phyloP scores from a whole-genome alignment of 352 stramenopile species.

The Globisporangium viniferum region DNA sequence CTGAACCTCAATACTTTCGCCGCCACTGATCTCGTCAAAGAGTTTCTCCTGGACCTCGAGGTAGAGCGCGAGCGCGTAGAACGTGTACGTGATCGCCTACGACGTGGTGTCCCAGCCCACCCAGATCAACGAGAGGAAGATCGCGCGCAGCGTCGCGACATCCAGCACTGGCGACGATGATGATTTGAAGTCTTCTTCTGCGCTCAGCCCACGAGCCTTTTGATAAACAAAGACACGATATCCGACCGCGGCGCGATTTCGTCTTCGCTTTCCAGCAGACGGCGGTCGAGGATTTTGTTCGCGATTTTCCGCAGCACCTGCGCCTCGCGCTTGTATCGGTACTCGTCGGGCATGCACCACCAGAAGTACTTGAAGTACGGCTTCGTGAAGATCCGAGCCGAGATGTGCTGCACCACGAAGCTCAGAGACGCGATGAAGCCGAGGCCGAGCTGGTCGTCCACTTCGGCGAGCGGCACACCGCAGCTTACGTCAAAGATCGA shows the following conservation, averaged over 20 bases:
- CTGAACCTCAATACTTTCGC: too few relatives aligned
- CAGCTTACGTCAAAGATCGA: neutral
- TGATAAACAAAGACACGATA: constrained; percentile 54
- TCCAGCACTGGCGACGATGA: neutral
- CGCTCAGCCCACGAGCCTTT: constrained; percentile 33
- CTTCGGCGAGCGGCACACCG: neutral
- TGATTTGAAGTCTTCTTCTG: neutral
- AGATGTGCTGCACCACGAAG: neutral
- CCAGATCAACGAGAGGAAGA: constrained; percentile 74
- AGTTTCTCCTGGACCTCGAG: constrained; percentile 52
- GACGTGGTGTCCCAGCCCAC: constrained; percentile 1
- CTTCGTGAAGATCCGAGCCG: neutral
- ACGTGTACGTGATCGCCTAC: constrained; percentile 6
- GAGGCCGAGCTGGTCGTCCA: constrained; percentile 13
- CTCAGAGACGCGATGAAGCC: constrained; percentile 9
- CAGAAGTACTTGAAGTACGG: neutral
- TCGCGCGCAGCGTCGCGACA: constrained; percentile 46
- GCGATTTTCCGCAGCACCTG: neutral
- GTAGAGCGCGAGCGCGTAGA: constrained; percentile 51
- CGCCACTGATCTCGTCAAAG: constrained; percentile 32
- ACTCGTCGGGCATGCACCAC: neutral
- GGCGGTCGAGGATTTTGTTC: neutral
- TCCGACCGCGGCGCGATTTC: constrained; percentile 32
- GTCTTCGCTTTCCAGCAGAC: neutral
- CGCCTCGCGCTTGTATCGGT: neutral